Evolutionary conservation across 2,329 filamentous ascomycete species (phyloP).

Genomic region (Plenodomus tracheiphilus): DNA sequence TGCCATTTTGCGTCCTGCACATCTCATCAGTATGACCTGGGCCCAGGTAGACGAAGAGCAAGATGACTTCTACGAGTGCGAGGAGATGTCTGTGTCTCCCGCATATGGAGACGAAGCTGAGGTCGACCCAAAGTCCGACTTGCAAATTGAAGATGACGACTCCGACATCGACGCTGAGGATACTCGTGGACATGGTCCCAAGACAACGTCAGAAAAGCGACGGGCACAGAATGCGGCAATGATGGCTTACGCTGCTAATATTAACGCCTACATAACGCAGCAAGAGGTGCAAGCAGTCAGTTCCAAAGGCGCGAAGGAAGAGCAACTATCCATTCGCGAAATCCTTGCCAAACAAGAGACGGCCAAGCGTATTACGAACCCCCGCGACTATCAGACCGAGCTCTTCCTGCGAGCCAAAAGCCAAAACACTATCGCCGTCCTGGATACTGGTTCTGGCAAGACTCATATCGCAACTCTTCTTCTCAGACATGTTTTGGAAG

Average conservation of each 20-base stretch:
- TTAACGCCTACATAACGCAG: slow-evolving; percentile 48
- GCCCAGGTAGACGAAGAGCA: slow-evolving; percentile 22
- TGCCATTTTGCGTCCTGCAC: background rate
- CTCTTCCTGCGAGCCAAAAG: slow-evolving; percentile 85
- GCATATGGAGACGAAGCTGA: slow-evolving; percentile 6
- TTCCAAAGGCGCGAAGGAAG: slow-evolving; percentile 46
- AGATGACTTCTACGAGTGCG: slow-evolving; percentile 15
- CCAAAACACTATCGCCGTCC: slow-evolving; percentile 86
- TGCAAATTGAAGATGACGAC: slow-evolving; percentile 16
- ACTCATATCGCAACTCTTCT: slow-evolving; percentile 93
- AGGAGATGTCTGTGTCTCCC: slow-evolving; percentile 8
- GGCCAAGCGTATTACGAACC: slow-evolving; percentile 68
- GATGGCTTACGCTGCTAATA: slow-evolving; percentile 47
- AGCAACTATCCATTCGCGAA: slow-evolving; percentile 56
- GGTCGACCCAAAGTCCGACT: background rate
- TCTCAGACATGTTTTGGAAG: slow-evolving; percentile 72
- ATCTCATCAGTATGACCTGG: slow-evolving; percentile 19
- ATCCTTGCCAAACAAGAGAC: slow-evolving; percentile 58
- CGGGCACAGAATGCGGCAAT: slow-evolving; percentile 49
- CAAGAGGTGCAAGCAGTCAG: slow-evolving; percentile 44
- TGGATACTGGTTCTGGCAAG: slow-evolving; percentile 95
- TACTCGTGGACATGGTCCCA: slow-evolving; percentile 21
- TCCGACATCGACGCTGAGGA: slow-evolving; percentile 31
- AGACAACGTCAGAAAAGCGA: slow-evolving; percentile 43
- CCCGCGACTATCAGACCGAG: slow-evolving; percentile 89